Base-by-base conservation (phyloP, 768 basidiomycete genomes). In the Grammothele lineata region DNA sequence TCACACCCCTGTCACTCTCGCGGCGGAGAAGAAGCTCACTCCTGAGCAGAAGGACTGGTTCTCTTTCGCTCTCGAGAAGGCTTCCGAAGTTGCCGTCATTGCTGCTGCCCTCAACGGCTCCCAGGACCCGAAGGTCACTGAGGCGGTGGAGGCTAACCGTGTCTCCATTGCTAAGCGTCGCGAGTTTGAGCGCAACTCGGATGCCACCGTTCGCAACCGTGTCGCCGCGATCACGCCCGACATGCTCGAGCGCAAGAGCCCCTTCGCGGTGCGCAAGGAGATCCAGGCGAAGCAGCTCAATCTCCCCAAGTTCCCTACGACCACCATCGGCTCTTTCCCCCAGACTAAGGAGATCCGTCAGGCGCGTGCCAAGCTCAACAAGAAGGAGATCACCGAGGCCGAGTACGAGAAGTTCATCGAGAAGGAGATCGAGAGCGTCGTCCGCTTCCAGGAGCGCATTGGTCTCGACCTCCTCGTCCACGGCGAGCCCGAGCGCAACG, bases 301-400 rank as follows among this genome's bases (percentile, higher is more conserved):
- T 55, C 80, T 99, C 21, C 96, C 96, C 68, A 90, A 85, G 70
- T 99, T 98, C 84, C 94, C 95, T 50, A 96, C 95, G 45, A 97
- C 95, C 47, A 96, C 95, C 55, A 97, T 98, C 59, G 94, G 93
- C 53, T 97, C 95, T 24, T 97, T 96, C 91, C 95, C 94, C 58
- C 96, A 99, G 86, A 99, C 96, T 63, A 97, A 95, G 72, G 94
- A 98, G 71, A 99, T 99, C 61, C 94, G 96, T 72, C 78, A 78
- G 57, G 94, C 94, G 62, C 95, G 96, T 76, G 86, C 94, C 57
- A 97, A 91, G 74, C 82, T 92, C 58, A 81, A 77, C 68, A 99
- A 98, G 76, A 82, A 83, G 53, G 92, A 96, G 65, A 73, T 99
- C 63, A 85, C 87, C 43, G 66, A 77, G 59, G 81, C 76, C 43